Percentiles rank a stretch among this genome's conserved stretches.
Conservation (phyloP, 2,329 filamentous ascomycete genomes). For the Teratosphaeria destructans region DNA sequence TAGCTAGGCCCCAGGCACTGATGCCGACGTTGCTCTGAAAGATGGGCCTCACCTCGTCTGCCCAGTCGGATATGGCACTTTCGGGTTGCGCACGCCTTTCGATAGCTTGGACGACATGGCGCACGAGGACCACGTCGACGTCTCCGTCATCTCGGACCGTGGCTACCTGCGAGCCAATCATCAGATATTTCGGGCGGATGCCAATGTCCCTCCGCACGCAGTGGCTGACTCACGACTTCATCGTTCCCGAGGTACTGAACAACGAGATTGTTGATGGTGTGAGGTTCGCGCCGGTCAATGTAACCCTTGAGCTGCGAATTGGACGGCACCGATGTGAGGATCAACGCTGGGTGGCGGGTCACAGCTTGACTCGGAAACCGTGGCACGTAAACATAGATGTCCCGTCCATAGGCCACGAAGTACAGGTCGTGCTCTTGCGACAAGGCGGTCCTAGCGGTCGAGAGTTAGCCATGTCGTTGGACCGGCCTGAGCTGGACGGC, state of each 20-base stretch:
- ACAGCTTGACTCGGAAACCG: slow-evolving; percentile 33
- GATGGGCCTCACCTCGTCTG: slow-evolving; percentile 43
- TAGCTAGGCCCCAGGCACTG: slow-evolving; percentile 81
- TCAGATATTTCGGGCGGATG: background rate
- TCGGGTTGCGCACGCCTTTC: slow-evolving; percentile 22
- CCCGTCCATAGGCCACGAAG: slow-evolving; percentile 33
- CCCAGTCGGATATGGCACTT: slow-evolving; percentile 25
- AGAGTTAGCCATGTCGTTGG: background rate
- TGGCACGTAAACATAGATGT: slow-evolving; percentile 35
- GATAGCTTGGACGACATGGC: slow-evolving; percentile 25
- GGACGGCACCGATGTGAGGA: slow-evolving; percentile 30
- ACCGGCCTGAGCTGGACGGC: background rate
- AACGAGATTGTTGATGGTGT: slow-evolving; percentile 35
- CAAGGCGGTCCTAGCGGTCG: slow-evolving; percentile 29
- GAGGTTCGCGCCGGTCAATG: slow-evolving; percentile 29
- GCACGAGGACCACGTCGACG: slow-evolving; percentile 33
- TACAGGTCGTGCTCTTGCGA: slow-evolving; percentile 39
- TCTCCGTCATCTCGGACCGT: slow-evolving; percentile 49
- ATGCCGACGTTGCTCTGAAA: slow-evolving; percentile 65
- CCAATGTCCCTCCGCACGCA: background rate
- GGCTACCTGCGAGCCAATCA: slow-evolving; percentile 25
- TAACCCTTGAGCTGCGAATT: slow-evolving; percentile 19
- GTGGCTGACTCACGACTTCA: slow-evolving; percentile 24
- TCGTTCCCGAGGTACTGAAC: slow-evolving; percentile 35
- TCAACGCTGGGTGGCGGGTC: slow-evolving; percentile 25